These are phyloP conservation scores for Naematelia encephala DNA, from an alignment of 768 basidiomycete species.

Conservation along the genomic window DNA sequence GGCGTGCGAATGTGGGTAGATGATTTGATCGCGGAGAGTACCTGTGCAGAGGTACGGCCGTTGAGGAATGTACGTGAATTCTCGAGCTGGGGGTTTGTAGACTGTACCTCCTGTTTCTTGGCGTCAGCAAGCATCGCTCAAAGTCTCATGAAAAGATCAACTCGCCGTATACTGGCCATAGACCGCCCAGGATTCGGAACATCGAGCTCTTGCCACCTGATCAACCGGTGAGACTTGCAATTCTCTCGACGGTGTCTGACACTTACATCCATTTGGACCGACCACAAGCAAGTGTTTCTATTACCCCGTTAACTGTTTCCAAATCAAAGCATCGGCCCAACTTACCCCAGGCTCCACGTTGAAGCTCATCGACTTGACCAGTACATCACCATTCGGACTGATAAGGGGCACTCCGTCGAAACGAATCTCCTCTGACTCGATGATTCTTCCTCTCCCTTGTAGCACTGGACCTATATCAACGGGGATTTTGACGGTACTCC, in stretches of 20 bases:
- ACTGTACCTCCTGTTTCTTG: slow-evolving; percentile 65
- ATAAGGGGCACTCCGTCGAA: slow-evolving; percentile 94
- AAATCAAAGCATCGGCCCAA: slow-evolving; percentile 3
- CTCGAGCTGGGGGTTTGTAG: slow-evolving; percentile 77
- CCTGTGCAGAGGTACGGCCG: slow-evolving; percentile 91
- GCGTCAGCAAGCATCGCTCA: no score
- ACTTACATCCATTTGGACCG: slow-evolving; percentile 74
- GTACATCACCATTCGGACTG: slow-evolving; percentile 90
- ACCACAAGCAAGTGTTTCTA: slow-evolving; percentile 90
- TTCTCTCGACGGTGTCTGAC: background rate
- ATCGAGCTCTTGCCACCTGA: slow-evolving; percentile 64
- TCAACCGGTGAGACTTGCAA: background rate
- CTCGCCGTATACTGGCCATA: slow-evolving; percentile 83
- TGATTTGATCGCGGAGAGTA: slow-evolving; percentile 91
- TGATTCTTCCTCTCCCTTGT: slow-evolving; percentile 69
- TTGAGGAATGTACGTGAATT: slow-evolving; percentile 94
- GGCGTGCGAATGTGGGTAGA: slow-evolving; percentile 80
- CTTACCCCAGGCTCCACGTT: slow-evolving; percentile 79
- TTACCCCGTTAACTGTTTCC: slow-evolving; percentile 10
- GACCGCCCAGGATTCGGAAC: slow-evolving; percentile 91
- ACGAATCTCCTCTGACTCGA: slow-evolving; percentile 74
- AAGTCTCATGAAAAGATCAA: no score
- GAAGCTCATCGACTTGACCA: slow-evolving; percentile 81
- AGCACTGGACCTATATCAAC: slow-evolving; percentile 58
- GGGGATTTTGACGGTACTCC: background rate